A percentile compares a stretch with the other conserved stretches of the same genome.
Evolutionary conservation across 2,329 filamentous ascomycete genomes (phyloP).

Genomic region (Aureobasidium vineae): DNA sequence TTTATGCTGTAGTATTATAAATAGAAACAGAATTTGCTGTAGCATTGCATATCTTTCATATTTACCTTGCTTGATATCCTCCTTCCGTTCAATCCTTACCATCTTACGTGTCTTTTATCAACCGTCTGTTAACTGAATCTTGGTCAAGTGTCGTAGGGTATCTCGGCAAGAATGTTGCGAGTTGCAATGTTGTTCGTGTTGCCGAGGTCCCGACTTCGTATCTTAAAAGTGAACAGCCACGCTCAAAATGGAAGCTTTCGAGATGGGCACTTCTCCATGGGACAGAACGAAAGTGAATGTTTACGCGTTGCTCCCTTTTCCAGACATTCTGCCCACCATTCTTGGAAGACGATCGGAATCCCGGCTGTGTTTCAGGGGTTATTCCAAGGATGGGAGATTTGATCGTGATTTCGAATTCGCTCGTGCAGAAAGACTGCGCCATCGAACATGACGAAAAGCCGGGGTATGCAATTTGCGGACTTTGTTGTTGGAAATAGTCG

Average conservation of each 20-base stretch:
- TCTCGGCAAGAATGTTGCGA: neutral
- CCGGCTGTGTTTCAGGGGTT: neutral
- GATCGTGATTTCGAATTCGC: neutral
- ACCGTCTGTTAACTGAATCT: neutral
- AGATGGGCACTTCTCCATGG: neutral
- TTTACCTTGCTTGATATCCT: neutral
- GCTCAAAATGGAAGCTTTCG: constrained; percentile 6
- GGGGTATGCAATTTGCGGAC: constrained; percentile 3
- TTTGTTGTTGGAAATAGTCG: neutral
- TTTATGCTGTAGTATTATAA: neutral
- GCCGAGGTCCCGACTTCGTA: neutral
- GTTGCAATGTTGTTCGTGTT: neutral
- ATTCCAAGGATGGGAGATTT: constrained; percentile 5
- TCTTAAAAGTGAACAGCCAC: constrained; percentile 10
- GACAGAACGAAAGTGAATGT: neutral
- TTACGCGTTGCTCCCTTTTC: neutral
- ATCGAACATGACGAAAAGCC: constrained; percentile 2
- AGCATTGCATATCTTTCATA: neutral
- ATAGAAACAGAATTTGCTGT: neutral
- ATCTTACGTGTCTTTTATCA: neutral
- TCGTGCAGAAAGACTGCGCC: constrained; percentile 3
- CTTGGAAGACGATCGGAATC: neutral
- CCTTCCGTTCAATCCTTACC: neutral
- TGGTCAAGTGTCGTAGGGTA: neutral
- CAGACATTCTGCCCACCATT: neutral